Evolutionary conservation across 805 yeast species (phyloP).

Genomic region (Lipomyces yamanashiensis): DNA sequence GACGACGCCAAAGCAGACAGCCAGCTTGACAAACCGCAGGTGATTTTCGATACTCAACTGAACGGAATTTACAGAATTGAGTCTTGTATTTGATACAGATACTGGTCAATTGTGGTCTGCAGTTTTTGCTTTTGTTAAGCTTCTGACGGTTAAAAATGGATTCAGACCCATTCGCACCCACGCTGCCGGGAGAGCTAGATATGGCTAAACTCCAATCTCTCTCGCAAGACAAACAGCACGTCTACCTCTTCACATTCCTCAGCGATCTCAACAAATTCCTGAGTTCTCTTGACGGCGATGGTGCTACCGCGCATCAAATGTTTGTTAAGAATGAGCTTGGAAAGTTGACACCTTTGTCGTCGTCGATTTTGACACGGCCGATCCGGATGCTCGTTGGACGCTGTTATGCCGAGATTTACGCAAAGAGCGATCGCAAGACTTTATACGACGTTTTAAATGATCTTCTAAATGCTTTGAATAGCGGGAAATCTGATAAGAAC

Average conservation of each 20-base stretch:
- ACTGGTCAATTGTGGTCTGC: too few relatives aligned
- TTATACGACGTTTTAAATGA: constrained; percentile 42
- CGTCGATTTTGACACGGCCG: constrained; percentile 27
- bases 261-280: constrained; percentile 30
- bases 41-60: too few relatives aligned
- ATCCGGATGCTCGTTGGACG: constrained; percentile 30
- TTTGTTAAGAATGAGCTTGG: constrained; percentile 33
- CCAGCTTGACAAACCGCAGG: too few relatives aligned
- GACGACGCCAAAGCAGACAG: too few relatives aligned
- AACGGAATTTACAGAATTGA: too few relatives aligned
- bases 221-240: constrained; percentile 32
- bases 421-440: constrained; percentile 33
- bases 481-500: constrained; percentile 42
- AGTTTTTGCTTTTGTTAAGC: too few relatives aligned
- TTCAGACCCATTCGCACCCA: constrained; percentile 1
- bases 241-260: constrained; percentile 30
- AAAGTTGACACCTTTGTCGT: constrained; percentile 19
- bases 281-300: constrained; percentile 27
- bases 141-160: not conserved
- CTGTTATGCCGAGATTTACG: constrained; percentile 30
- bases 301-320: constrained; percentile 37
- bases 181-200: constrained; percentile 27
- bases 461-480: constrained; percentile 33
- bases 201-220: constrained; percentile 18
- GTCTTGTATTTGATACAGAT: too few relatives aligned